Base-by-base conservation (phyloP, 2,329 filamentous ascomycete species). In the Beauveria pseudobassiana region DNA sequence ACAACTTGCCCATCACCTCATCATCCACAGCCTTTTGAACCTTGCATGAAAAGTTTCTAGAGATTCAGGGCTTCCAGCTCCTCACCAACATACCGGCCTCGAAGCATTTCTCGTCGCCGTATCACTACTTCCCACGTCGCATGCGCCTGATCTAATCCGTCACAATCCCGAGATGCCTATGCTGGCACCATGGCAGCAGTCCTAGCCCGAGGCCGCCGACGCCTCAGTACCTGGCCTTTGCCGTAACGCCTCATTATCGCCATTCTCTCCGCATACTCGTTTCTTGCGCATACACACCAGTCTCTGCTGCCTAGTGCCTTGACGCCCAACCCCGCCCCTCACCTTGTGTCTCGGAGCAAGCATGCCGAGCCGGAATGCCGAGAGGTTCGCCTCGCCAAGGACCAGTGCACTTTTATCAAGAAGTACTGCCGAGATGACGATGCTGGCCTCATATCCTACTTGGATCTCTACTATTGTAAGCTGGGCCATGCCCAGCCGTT, bases 391-490 rank as follows among this genome's bases (percentile, higher is more conserved):
- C 76, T 83, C 53, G 88, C 87, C 58, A 70, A 80, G 63, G 89
- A 99, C 72, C 86, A 97, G 76, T 99, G 95, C 78, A 86, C 87
- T 67, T 98, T 95, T 75, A 86, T 98, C 62, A 85, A 81, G 67
- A 80, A 82, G 62, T 89, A 97, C 73, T 99, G 95, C 74, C 80
- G 83, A 40, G 91, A 96, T 69, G 91, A 97, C 72, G 90, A 97
- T 75, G 90, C 93, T 59, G 93, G 95, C 34, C 83, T 98, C 64
- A 78, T 97, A 62, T 89, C 91, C 28, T 99, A 99, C 75, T 84
- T 98, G 52, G 82, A 87, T 22, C 80, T 98, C 60, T 99, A 96
- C 79, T 99, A 96, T 75, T 99, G 95, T 80, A 78, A 79, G 49
- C 80, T 96, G 40, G 79, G 80, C 60, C 75, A 84, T 59, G 85